Evolutionary conservation across 768 basidiomycete species (phyloP).

Genomic region (Royoungia palumana): DNA sequence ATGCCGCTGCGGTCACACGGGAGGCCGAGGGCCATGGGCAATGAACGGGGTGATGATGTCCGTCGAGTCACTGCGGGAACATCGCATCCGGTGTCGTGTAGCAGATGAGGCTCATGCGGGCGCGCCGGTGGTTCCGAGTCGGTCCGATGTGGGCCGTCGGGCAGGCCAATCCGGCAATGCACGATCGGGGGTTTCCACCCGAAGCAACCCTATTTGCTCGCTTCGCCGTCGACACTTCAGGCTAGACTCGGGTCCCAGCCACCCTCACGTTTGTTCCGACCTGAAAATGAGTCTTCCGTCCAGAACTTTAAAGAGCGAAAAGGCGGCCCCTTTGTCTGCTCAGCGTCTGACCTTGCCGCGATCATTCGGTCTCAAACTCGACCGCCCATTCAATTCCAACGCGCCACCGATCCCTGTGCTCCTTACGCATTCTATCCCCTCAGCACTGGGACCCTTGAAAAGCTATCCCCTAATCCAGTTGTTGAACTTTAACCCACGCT

Average conservation of each 20-base stretch:
- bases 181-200: background rate
- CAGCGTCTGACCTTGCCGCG: background rate
- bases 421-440: constrained; percentile 1
- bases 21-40: too few relatives aligned
- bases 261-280: constrained; percentile 11
- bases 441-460: background rate
- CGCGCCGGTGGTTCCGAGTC: too few relatives aligned
- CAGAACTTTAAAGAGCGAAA: constrained; percentile 9
- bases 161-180: too few relatives aligned
- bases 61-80: too few relatives aligned
- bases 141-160: too few relatives aligned
- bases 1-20: too few relatives aligned
- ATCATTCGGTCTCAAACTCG: background rate
- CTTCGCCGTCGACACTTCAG: constrained; percentile 2
- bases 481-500: constrained; percentile 3
- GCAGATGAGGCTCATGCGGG: too few relatives aligned
- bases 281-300: constrained; percentile 9
- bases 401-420: background rate
- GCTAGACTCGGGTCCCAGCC: constrained; percentile 12
- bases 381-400: constrained; percentile 3
- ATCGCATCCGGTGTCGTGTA: too few relatives aligned
- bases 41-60: too few relatives aligned
- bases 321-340: background rate
- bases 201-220: background rate
- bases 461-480: constrained; percentile 1